Base-by-base conservation (phyloP, 2,329 filamentous ascomycete genomes). In the Raffaelea arxii region DNA sequence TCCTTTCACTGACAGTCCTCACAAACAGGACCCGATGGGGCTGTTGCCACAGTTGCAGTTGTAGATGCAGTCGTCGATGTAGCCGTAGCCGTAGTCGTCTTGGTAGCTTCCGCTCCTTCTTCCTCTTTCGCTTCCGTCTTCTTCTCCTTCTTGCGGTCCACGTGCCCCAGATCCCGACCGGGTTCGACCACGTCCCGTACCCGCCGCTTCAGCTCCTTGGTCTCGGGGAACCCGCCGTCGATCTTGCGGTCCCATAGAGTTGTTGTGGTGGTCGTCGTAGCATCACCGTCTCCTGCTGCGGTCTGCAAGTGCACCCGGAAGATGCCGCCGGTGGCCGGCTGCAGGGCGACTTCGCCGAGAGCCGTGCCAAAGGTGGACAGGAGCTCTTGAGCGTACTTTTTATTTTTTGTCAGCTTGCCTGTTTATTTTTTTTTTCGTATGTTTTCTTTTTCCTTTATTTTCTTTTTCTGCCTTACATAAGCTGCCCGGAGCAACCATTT, bases 351-450 rank as follows among this genome's bases (percentile, higher is more conserved):
- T 64, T 97, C 91, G 51, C 89, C 90, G 2, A 97, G 76, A 39
- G 79, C 73, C 2, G 81, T 86, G 46, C 79, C 78, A 68, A 98
- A 98, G 1, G 91, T 98, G 2, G 88, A 94, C 32, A 98, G 80
- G 39, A 98, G 80, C 65, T 97, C 92, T 72, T 97, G 92, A 42
- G 84, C 91, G 63, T 85, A 96, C 86, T 95, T n/a, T n/a, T n/a
- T n/a, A n/a, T n/a, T n/a, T n/a, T n/a, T n/a, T n/a, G n/a, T n/a
- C n/a, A n/a, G n/a, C n/a, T n/a, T n/a, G n/a, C n/a, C n/a, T n/a
- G n/a, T n/a, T n/a, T n/a, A n/a, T n/a, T n/a, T n/a, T n/a, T n/a
- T n/a, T n/a, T n/a, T n/a, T n/a, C n/a, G n/a, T n/a, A n/a, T n/a
- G n/a, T n/a, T n/a, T n/a, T n/a, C n/a, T n/a, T n/a, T n/a, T n/a